A percentile compares a stretch with the other conserved stretches of the same genome.
Evolutionary conservation across 306 rosid genomes (phyloP).

Genomic region (Lathyrus oleraceus): DNA sequence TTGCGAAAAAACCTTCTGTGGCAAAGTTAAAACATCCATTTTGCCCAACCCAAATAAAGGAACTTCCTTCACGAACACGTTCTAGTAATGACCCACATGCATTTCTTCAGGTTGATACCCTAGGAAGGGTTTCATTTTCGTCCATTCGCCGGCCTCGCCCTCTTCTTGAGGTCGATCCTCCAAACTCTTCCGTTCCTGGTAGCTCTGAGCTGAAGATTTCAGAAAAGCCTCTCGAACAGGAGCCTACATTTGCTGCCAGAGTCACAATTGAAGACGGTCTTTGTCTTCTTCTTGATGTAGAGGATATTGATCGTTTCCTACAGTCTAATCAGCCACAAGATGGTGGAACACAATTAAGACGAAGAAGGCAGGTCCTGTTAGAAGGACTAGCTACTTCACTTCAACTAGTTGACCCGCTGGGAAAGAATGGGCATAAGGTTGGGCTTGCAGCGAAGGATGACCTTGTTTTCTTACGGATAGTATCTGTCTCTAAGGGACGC

Average conservation of each 20-base stretch:
- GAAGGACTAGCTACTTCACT: constrained; percentile 61
- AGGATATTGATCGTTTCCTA: constrained; percentile 55
- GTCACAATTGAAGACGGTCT: constrained; percentile 56
- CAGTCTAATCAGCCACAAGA: constrained; percentile 49
- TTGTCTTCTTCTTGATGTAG: constrained; percentile 59
- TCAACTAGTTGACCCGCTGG: constrained; percentile 59
- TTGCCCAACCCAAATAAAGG: constrained; percentile 58
- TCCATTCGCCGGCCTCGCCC: constrained; percentile 60
- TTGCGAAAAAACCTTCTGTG: constrained; percentile 44
- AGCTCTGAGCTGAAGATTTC: constrained; percentile 45
- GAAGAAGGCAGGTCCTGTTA: constrained; percentile 54
- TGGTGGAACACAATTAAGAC: constrained; percentile 57
- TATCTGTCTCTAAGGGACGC: constrained; percentile 52
- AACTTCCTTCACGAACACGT: constrained; percentile 51
- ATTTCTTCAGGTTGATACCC: constrained; percentile 51
- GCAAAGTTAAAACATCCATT: constrained; percentile 50
- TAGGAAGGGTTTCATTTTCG: constrained; percentile 55
- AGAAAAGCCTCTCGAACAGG: constrained; percentile 60
- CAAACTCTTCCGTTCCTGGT: constrained; percentile 44
- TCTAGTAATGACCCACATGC: constrained; percentile 47
- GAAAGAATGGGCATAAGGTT: constrained; percentile 48
- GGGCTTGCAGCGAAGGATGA: constrained; percentile 59
- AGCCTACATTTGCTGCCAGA: constrained; percentile 58
- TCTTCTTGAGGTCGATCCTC: constrained; percentile 54
- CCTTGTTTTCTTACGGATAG: constrained; percentile 52